Conservation (phyloP, 1,139 yeast species). For the Candida dubliniensis region DNA sequence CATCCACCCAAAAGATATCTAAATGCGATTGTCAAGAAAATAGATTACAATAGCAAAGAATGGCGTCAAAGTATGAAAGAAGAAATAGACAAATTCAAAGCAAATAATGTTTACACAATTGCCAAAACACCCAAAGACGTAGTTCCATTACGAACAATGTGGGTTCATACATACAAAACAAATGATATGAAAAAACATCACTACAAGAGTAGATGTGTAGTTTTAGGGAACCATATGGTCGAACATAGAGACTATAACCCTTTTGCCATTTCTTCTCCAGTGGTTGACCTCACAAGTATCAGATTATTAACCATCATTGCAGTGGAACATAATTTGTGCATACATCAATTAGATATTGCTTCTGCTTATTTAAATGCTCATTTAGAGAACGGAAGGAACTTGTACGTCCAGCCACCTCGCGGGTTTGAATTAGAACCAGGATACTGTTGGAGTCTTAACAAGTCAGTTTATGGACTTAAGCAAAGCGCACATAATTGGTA, state of each 20-base stretch:
- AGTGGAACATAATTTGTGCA: neutral
- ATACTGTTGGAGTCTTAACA: slow-evolving; percentile 5
- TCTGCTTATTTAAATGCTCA: slow-evolving; percentile 3
- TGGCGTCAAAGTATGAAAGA: neutral
- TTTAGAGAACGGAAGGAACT: neutral
- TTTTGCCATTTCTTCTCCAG: neutral
- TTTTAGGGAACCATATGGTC: neutral
- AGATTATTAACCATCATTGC: slow-evolving; percentile 2
- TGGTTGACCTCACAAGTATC: neutral
- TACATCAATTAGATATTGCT: slow-evolving; percentile 2
- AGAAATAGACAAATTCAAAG: neutral
- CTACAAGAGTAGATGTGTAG: neutral
- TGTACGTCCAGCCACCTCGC: slow-evolving; percentile 3
- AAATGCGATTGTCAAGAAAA: no score
- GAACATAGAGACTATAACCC: neutral
- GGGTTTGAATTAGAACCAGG: neutral
- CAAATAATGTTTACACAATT: neutral
- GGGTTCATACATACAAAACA: neutral
- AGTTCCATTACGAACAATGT: neutral
- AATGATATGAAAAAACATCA: neutral
- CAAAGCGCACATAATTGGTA: slow-evolving; percentile 7
- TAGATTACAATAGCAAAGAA: neutral
- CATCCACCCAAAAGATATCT: no score
- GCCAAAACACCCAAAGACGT: neutral
- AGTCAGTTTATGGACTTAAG: slow-evolving; percentile 8